Evolutionary conservation across 345 rosid species (phyloP), one percentile per base, ranked within the genome.

Genomic region (Capsella bursapastoris): DNA sequence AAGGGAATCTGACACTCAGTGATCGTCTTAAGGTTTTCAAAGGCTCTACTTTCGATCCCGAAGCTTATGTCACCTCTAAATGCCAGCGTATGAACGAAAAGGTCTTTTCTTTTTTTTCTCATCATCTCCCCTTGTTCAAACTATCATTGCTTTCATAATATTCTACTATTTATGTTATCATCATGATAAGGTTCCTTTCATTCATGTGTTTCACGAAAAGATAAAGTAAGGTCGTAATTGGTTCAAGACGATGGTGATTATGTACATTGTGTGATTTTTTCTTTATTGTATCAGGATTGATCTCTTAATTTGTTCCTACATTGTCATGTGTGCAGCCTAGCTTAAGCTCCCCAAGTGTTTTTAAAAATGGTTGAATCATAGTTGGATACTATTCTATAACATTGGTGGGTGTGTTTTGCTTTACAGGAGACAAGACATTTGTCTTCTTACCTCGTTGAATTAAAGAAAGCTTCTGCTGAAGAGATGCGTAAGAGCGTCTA

Each of bases 401-500:
- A 6, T 48, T 16, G 56, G 13, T 58, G 57, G 57, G 16, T 70
- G 52, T 44, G 60, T 52, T 38, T 64, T 77, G 52, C 35, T 72
- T 27, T 5, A 18, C 79, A 94, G 97, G 97, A 91, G 77, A 83
- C 93, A 52, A 87, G 68, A 78, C 95, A 85, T 74, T 37, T 86
- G 62, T 82, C 88, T 53, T 81, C 87, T 55, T 66, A 81, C 74
- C 90, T 94, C 18, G 72, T 83, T 32, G 97, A 90, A 44, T 69
- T 94, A 48, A 91, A 89, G 91, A 94, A 84, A 83, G 96, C 97
- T 4, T 94, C 96, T 35, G 97, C 97, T 0, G 98, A 94, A 84
- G 98, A 94, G 87, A 94, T 94, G 98, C 96, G 97, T 60, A 90
- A 61, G 71, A 85, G 97, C 69, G 98, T 91, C 76, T 94, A 90